Base-by-base conservation (phyloP, 1,139 yeast genomes). In the Geotrichum carabidarum region DNA sequence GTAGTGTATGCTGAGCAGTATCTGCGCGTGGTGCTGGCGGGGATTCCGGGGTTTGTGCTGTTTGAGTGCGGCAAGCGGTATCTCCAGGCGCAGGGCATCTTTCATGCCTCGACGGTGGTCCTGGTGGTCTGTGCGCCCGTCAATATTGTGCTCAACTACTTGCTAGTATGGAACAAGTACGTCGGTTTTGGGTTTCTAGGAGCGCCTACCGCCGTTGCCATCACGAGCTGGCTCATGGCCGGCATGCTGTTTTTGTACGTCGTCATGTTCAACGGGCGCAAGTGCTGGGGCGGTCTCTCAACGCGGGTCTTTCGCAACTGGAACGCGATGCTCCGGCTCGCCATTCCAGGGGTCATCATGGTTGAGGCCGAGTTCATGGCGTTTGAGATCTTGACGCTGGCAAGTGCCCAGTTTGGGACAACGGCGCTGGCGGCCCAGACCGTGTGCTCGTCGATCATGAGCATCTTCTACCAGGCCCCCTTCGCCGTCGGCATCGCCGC, bases 401-500 rank as follows among this genome's bases (percentile, higher is more conserved):
- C 80, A 44, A 81, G 89, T 0, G 84, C 95, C 0, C 82, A 82
- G 60, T 84, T 86, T 64, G 96, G 97, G 2, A 86, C 95, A 0
- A 77, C 80, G 3, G 87, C 86, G 53, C 72, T 90, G 61, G 96
- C 96, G 0, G 93, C 96, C 0, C 96, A 90, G 68, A 84, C 95
- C 48, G 91, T 95, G 0, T 83, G 86, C 0, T 83, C 94, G 4
- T 84, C 94, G 2, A 76, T 87, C 51, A 91, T 93, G 0, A 84
- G 94, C 1, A 73, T 90, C 53, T 74, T 89, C 0, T 90, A 86
- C 64, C 89, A 88, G 85, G 77, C 87, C 11, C 96, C 96, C 12
- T 90, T 89, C 74, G 93, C 96, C 0, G 81, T 88, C 4, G 84
- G 95, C 44, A 89, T 89, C 48, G 95, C 95, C 0, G 78, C 91